Percentiles rank a stretch among this genome's conserved stretches.
Evolutionary conservation across 768 basidiomycete species (phyloP).

Genomic region (Suillus weaverae): DNA sequence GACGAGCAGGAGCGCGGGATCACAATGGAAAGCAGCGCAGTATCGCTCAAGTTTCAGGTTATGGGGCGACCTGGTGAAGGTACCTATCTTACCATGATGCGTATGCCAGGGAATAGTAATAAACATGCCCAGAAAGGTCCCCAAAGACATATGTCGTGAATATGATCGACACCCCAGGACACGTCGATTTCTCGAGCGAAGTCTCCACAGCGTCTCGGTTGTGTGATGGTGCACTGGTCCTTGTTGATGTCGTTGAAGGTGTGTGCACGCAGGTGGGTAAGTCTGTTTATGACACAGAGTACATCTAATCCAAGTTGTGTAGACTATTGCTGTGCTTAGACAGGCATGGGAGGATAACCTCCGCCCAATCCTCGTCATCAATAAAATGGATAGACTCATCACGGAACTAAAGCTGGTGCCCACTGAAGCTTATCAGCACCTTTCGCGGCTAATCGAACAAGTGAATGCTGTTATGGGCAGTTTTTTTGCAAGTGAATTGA

Average conservation of each 20-base stretch:
- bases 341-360: conserved; percentile 93
- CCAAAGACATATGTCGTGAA: conserved; percentile 82
- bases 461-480: conserved; percentile 98
- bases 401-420: conserved; percentile 92
- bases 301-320: conserved; percentile 4
- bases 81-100: conserved; percentile 35
- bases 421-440: conserved; percentile 90
- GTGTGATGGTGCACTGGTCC: conserved; percentile 92
- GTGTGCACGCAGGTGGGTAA: conserved; percentile 92
- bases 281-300: neutral
- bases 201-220: conserved; percentile 92
- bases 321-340: conserved; percentile 94
- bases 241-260: conserved; percentile 97
- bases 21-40: conserved; percentile 98
- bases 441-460: conserved; percentile 91
- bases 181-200: conserved; percentile 97
- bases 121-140: conserved; percentile 47
- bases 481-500: conserved; percentile 92
- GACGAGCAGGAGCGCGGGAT: conserved; percentile 98
- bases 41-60: conserved; percentile 86
- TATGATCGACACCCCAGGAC: conserved; percentile 98
- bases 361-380: conserved; percentile 91
- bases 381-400: conserved; percentile 93
- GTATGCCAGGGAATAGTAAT: conserved; percentile 28
- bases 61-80: conserved; percentile 61